Percentiles rank a stretch among this genome's conserved stretches.
Evolutionary conservation across 345 rosid species (phyloP).

Genomic region (Jatropha curcas): DNA sequence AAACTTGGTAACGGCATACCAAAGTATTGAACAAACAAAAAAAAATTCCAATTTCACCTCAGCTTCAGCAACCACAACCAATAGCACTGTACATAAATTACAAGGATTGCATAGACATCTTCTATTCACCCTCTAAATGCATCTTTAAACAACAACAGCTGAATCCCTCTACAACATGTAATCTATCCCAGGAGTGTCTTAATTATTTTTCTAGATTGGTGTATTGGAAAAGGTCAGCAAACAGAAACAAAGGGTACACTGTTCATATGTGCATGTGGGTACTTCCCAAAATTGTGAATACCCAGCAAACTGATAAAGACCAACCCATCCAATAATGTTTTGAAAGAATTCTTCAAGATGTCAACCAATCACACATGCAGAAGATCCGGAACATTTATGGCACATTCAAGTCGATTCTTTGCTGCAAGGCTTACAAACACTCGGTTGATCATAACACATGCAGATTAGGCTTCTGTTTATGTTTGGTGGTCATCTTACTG

Average conservation of each 20-base stretch:
- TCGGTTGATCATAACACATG: conserved; percentile 8
- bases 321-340: conserved; percentile 29
- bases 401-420: conserved; percentile 7
- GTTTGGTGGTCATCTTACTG: conserved; percentile 17
- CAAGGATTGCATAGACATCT: conserved; percentile 24
- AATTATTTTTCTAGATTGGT: conserved; percentile 27
- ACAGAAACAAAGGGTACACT: conserved; percentile 18
- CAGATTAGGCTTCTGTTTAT: conserved; percentile 21
- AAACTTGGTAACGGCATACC: background rate
- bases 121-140: conserved; percentile 35
- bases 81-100: conserved; percentile 41
- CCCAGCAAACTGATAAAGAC: conserved; percentile 24
- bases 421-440: conserved; percentile 8
- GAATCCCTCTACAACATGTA: conserved; percentile 40
- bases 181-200: conserved; percentile 21
- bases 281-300: conserved; percentile 6
- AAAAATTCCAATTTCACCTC: conserved; percentile 13
- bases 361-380: conserved; percentile 22
- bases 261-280: conserved; percentile 6
- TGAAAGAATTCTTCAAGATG: conserved; percentile 32
- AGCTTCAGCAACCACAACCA: conserved; percentile 20
- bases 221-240: conserved; percentile 23
- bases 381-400: conserved; percentile 1
- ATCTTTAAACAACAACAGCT: conserved; percentile 19
- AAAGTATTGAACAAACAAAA: too few species aligned